These are phyloP conservation scores for Geranium rotundifolium DNA, from an alignment of 345 rosid species.

Conservation along the genomic window DNA sequence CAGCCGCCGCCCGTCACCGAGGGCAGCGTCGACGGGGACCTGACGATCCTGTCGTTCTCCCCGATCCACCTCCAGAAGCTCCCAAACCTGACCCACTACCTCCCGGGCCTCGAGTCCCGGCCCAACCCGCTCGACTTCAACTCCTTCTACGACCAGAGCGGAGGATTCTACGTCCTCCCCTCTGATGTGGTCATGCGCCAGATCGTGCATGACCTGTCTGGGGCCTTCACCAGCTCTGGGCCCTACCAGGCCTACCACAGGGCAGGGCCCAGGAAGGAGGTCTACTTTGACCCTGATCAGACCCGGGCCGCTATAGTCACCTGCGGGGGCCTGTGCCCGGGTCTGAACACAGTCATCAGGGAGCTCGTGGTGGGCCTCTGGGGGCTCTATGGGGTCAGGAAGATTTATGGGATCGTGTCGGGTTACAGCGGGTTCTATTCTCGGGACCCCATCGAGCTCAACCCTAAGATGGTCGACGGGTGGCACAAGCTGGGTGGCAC, in stretches of 20 bases:
- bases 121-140: constrained; percentile 53
- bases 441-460: constrained; percentile 31
- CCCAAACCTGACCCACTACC: constrained; percentile 31
- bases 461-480: constrained; percentile 50
- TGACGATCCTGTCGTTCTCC: constrained; percentile 4
- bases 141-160: constrained; percentile 42
- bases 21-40: no score
- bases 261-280: constrained; percentile 62
- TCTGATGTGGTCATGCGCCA: constrained; percentile 60
- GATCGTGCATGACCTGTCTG: constrained; percentile 39
- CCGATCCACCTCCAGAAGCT: constrained; percentile 22
- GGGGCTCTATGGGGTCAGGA: constrained; percentile 71
- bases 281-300: constrained; percentile 32
- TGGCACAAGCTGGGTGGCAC: constrained; percentile 90
- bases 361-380: constrained; percentile 80
- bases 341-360: no score
- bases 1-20: no score
- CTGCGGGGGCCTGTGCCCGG: constrained; percentile 92
- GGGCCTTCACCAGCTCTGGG: constrained; percentile 13
- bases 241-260: constrained; percentile 39
- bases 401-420: constrained; percentile 61
- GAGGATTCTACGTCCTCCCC: constrained; percentile 53
- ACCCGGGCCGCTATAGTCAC: constrained; percentile 64
- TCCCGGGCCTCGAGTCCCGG: constrained; percentile 22
- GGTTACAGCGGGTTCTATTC: constrained; percentile 88